Conservation (phyloP, 2,329 filamentous ascomycete species). For the Clonostachys rhizophaga region DNA sequence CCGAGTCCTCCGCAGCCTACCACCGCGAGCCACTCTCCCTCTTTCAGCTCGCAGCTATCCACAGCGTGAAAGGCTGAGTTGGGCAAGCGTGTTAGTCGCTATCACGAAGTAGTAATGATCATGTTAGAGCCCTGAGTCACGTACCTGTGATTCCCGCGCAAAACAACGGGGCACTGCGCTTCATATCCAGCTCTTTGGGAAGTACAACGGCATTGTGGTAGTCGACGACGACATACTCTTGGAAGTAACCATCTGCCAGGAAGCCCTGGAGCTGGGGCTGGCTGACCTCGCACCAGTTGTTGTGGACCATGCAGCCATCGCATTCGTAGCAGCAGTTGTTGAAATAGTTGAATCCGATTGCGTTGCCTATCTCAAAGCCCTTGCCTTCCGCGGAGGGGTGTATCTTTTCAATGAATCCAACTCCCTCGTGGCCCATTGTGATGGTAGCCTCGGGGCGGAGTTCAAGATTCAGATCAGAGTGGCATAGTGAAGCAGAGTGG, state of each 20-base stretch:
- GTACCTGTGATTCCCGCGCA: slow-evolving; percentile 41
- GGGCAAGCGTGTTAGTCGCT: not conserved
- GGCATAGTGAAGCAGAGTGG: slow-evolving; percentile 25
- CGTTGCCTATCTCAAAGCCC: slow-evolving; percentile 34
- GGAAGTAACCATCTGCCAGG: slow-evolving; percentile 35
- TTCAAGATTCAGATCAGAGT: slow-evolving; percentile 19
- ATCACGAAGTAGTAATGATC: not conserved
- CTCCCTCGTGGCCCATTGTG: slow-evolving; percentile 37
- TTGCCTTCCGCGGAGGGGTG: slow-evolving; percentile 23
- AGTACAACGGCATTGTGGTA: slow-evolving; percentile 31
- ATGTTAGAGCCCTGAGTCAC: not conserved
- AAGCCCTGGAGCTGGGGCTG: slow-evolving; percentile 33
- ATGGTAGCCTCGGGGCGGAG: slow-evolving; percentile 12
- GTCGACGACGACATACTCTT: slow-evolving; percentile 39
- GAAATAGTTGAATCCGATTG: slow-evolving; percentile 39
- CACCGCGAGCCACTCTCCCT: slow-evolving; percentile 33
- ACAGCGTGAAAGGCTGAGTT: slow-evolving; percentile 24
- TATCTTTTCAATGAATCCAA: slow-evolving; percentile 32
- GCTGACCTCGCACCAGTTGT: slow-evolving; percentile 29
- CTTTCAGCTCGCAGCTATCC: slow-evolving; percentile 24
- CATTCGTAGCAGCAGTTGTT: slow-evolving; percentile 39
- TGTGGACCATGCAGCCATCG: slow-evolving; percentile 37
- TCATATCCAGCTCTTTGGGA: slow-evolving; percentile 23
- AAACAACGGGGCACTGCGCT: slow-evolving; percentile 33
- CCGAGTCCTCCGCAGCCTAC: slow-evolving; percentile 38